Evolutionary conservation across 306 rosid genomes (phyloP).

Genomic region (Vigna reflexopilosa): DNA sequence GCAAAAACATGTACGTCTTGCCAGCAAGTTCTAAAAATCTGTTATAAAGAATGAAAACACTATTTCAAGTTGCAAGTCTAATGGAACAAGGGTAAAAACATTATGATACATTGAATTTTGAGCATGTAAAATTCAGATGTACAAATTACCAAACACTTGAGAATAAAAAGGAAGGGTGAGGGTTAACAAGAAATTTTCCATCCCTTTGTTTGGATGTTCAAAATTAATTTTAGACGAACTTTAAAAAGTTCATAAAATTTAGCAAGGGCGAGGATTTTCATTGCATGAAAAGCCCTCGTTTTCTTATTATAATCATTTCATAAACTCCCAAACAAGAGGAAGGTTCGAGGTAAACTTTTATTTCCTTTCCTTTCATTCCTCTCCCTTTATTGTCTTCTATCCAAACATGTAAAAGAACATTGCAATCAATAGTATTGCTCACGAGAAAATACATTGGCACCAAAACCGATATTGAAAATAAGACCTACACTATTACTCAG

Average conservation of each 20-base stretch:
- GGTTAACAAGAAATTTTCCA: background rate
- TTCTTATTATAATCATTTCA: background rate
- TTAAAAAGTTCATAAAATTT: conserved; percentile 6
- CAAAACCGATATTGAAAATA: conserved; percentile 20
- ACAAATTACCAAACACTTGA: conserved; percentile 7
- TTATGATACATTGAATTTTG: background rate
- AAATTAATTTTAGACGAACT: background rate
- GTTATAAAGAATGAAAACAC: conserved; percentile 34
- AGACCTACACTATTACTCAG: background rate
- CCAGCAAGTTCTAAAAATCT: conserved; percentile 15
- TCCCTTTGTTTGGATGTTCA: background rate
- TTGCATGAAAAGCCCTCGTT: background rate
- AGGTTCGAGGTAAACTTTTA: conserved; percentile 14
- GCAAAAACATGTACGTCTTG: conserved; percentile 30
- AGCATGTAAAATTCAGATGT: conserved; percentile 24
- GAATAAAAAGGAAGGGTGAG: conserved; percentile 1
- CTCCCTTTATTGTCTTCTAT: conserved; percentile 1
- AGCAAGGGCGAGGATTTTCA: background rate
- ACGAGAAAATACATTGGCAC: background rate
- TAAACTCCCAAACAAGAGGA: background rate
- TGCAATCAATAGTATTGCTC: background rate
- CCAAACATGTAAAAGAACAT: background rate
- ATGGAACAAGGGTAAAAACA: conserved; percentile 6
- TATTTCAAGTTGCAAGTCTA: conserved; percentile 25
- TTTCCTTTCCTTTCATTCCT: conserved; percentile 10